Base-by-base conservation (phyloP, 1,284 basidiomycete species). In the Microstroma glucosiphilum region DNA sequence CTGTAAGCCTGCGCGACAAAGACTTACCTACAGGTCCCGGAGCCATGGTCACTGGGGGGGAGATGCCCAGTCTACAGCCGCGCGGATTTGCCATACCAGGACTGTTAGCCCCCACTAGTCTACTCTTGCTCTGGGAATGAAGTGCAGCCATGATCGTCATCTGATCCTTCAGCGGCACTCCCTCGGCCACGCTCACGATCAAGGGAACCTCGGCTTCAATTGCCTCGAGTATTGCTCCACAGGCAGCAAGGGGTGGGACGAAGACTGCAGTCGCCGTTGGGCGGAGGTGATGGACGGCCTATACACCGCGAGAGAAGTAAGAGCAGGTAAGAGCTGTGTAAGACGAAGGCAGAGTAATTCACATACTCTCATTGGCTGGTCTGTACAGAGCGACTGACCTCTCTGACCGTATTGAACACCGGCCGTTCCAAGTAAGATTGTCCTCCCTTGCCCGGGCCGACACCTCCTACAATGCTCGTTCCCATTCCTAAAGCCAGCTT, bases 151-250 rank as follows among this genome's bases (percentile, higher is more conserved):
- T 72, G 13, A 73, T 56, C 19, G 19, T 25, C 56, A 71, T 70
- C 58, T 73, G 72, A 58, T 73, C 72, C 21, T 63, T 63, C 23
- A 62, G 61, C 1, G 72, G 72, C 0, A 75, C 63, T 15, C 72
- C 72, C 54, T 75, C 72, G 1, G 72, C 72, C 0, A 75, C 69
- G 11, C 59, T 58, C 1, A 75, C 72, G 25, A 75, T 67, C 4
- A 72, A 57, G 0, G 72, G 71, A 17, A 74, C 64, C 42, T 75
- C 72, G 7, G 59, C 64, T 13, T 64, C 60, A 43, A 75, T 73
- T 15, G 71, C 70, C 53, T 75, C 72, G 53, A 75, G 61, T 9
- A 75, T 68, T 26, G 72, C 72, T 48, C 68, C 64, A 3, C 71
- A 71, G 17, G 72, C 72, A 0, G 67, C 40, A 1, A 61, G 55